These are phyloP conservation scores for Ilex asprella DNA, from an alignment of 257 asterid genomes.

Conservation along the genomic window DNA sequence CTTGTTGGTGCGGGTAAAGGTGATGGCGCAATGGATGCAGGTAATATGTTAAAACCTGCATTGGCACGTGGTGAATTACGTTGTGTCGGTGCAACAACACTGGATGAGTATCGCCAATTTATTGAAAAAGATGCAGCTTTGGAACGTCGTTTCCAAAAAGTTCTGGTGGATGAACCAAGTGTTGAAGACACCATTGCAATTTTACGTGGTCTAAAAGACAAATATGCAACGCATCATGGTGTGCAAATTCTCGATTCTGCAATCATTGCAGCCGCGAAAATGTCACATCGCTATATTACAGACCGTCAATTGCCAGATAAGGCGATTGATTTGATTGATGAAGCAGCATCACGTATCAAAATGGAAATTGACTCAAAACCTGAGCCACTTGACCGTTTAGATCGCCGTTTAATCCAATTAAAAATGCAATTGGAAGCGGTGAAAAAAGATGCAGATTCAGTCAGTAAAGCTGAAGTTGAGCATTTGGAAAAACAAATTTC, in stretches of 20 bases:
- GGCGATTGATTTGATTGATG: too few relatives aligned
- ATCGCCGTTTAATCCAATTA: too few relatives aligned
- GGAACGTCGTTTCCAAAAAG: conserved; percentile 3
- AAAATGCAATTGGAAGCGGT: too few relatives aligned
- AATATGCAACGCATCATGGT: neutral
- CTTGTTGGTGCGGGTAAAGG: too few relatives aligned
- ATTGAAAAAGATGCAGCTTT: conserved; percentile 1
- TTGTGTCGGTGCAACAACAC: neutral
- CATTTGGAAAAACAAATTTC: too few relatives aligned
- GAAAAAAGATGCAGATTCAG: too few relatives aligned
- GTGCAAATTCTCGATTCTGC: neutral
- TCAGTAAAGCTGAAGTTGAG: too few relatives aligned
- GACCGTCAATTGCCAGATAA: neutral
- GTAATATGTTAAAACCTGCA: neutral
- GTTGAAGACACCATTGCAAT: neutral
- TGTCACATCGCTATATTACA: neutral
- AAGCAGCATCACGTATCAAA: too few relatives aligned
- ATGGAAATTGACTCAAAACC: too few relatives aligned
- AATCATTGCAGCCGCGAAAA: neutral
- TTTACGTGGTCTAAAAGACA: neutral
- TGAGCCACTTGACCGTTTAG: too few relatives aligned
- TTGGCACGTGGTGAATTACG: neutral
- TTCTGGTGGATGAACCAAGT: neutral
- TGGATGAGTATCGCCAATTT: neutral
- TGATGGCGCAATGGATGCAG: conserved; percentile 5